phyloP scores from a whole-genome alignment of 441 rosid species.

The Macaranga tanarius region DNA sequence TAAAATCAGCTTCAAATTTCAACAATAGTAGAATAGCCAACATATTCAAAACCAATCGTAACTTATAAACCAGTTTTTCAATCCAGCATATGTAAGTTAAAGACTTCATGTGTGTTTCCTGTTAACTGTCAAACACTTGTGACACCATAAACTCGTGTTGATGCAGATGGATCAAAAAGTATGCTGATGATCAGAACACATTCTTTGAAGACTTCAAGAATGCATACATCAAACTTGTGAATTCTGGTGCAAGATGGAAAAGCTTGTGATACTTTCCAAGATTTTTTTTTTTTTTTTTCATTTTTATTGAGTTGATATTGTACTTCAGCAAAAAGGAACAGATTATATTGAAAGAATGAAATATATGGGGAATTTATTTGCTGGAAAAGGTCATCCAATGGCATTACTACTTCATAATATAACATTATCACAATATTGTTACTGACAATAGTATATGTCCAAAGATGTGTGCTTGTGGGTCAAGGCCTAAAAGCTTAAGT shows the following conservation, averaged over 20 bases:
- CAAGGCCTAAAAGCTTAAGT: not conserved
- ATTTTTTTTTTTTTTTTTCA: not conserved
- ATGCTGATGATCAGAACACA: constrained; percentile 57
- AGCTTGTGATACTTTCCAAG: constrained; percentile 33
- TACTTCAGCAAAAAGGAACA: not conserved
- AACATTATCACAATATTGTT: not conserved
- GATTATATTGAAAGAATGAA: not conserved
- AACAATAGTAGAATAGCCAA: not conserved
- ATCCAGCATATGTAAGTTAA: not conserved
- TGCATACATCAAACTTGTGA: constrained; percentile 74
- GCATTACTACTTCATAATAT: too few species aligned
- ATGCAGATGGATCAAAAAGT: constrained; percentile 70
- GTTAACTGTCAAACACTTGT: not conserved
- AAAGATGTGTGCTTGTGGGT: constrained; percentile 5
- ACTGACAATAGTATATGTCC: not conserved
- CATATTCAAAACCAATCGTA: not conserved
- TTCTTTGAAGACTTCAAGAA: constrained; percentile 79
- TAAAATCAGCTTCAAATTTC: not conserved
- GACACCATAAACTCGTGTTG: constrained; percentile 1
- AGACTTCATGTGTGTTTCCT: not conserved
- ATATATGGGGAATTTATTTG: not conserved
- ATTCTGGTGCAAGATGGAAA: constrained; percentile 78
- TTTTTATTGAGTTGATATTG: not conserved
- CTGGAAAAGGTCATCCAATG: too few species aligned
- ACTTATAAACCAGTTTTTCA: not conserved